Evolutionary conservation across 768 basidiomycete genomes (phyloP), one percentile per base, ranked within the genome.

Genomic region (Lyophyllum semitale): DNA sequence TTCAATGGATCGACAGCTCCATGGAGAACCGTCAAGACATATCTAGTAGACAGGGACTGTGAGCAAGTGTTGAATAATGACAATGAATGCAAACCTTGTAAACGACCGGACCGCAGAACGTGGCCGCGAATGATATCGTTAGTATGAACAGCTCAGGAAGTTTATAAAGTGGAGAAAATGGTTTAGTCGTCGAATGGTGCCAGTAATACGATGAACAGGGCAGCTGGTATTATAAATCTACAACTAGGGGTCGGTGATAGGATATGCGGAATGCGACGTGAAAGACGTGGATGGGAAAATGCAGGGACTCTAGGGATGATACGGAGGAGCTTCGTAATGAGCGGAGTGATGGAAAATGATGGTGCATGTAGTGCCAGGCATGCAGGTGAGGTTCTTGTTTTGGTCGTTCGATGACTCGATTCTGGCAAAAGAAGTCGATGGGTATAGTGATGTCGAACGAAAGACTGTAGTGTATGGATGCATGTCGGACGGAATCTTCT

Each of bases 401-500:
- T 54, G 51, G 51, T 32, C 48, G 48, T 55, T 50, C 22, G 37
- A 38, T 49, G 37, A 45, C 51, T 57, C 49, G 54, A 43, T 57
- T 51, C 53, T 33, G 59, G 32, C 55, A 54, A 46, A 51, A 35
- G 56, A 59, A 50, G 55, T 47, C 43, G 57, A 41, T 45, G 63
- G 56, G 56, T 62, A 62, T 59, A 56, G 42, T 38, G 55, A 57
- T 30, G 61, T 60, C 63, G 63, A 58, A 49, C 63, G 63, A 58
- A 49, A 56, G 55, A 50, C 55, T 56, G 62, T 67, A 70, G 62
- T 61, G 59, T 70, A 68, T 59, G 60, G 29, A 64, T 59, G 64
- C 52, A 62, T 66, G 62, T 46, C 61, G 46, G 45, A 58, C 58
- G 58, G 58, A 61, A 54, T 38, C 49, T 43, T 71, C 68, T 66